These are phyloP conservation scores for Auriscalpium microsporum DNA, from an alignment of 768 basidiomycete species.

Conservation along the genomic window DNA sequence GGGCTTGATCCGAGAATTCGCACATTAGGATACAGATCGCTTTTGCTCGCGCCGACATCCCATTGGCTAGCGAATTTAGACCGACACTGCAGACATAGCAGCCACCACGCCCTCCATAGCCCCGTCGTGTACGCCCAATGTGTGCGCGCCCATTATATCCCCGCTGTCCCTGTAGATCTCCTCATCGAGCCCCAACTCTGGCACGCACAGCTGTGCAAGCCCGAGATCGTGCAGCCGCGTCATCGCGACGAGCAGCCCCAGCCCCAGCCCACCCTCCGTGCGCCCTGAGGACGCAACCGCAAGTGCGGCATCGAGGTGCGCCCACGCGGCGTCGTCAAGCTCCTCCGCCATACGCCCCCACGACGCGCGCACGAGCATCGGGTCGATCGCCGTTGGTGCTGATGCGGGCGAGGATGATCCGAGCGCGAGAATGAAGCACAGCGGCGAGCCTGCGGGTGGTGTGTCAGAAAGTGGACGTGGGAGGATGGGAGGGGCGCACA, in stretches of 20 bases:
- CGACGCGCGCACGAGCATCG: constrained; percentile 50
- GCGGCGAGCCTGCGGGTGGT: constrained; percentile 50
- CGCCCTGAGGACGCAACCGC: constrained; percentile 21
- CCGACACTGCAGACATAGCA: too few relatives aligned
- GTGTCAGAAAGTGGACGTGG: background rate
- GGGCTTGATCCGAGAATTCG: constrained; percentile 23
- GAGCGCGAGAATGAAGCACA: constrained; percentile 70
- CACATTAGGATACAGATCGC: too few relatives aligned
- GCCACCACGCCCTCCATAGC: too few relatives aligned
- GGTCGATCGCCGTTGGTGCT: constrained; percentile 14
- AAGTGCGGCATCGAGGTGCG: constrained; percentile 37
- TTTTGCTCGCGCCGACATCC: too few relatives aligned
- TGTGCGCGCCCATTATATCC: too few relatives aligned
- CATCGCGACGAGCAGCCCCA: constrained; percentile 69
- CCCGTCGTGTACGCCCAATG: too few relatives aligned
- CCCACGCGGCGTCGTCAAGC: constrained; percentile 61
- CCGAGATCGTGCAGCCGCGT: constrained; percentile 68
- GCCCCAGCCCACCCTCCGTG: constrained; percentile 23
- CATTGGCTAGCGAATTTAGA: too few relatives aligned
- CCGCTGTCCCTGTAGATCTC: background rate
- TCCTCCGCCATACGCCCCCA: constrained; percentile 67
- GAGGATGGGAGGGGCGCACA: constrained; percentile 38
- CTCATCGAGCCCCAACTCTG: constrained; percentile 19
- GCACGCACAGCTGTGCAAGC: constrained; percentile 47
- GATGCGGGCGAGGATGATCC: constrained; percentile 34